A percentile compares a stretch with the other conserved stretches of the same genome.
Conservation (phyloP, 306 rosid genomes). For the Pyrus betulifolia region DNA sequence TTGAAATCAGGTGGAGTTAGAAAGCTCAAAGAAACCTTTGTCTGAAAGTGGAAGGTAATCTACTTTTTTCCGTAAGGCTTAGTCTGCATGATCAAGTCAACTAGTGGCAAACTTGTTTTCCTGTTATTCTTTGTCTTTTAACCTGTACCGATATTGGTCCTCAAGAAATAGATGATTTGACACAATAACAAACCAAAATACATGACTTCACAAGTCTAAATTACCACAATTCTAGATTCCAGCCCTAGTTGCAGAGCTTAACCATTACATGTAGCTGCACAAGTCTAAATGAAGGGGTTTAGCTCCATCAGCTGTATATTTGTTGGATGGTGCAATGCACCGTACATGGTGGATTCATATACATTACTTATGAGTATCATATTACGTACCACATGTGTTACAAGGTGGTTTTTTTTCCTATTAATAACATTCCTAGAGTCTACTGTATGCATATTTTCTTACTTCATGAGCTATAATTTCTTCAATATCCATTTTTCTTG, state of each 20-base stretch:
- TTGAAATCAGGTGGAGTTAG: conserved; percentile 61
- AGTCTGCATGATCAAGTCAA: conserved; percentile 4
- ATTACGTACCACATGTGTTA: neutral
- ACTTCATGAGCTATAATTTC: neutral
- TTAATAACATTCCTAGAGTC: neutral
- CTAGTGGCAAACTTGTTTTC: neutral
- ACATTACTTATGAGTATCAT: neutral
- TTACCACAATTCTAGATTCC: too few relatives aligned
- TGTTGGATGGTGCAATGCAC: neutral
- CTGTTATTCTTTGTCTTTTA: neutral
- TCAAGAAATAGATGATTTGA: neutral
- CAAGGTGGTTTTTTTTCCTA: neutral
- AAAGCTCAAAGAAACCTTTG: conserved; percentile 54
- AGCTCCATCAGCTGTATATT: neutral
- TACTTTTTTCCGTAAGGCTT: conserved; percentile 2
- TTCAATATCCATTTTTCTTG: neutral
- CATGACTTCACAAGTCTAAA: too few relatives aligned
- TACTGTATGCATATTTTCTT: neutral
- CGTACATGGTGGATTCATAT: neutral
- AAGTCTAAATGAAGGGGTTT: neutral
- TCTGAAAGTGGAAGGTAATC: conserved; percentile 76
- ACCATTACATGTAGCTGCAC: neutral
- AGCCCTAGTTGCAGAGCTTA: neutral
- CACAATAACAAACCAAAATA: too few relatives aligned
- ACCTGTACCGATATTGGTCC: neutral